A percentile compares a stretch with the other conserved stretches of the same genome.
Conservation (phyloP, 257 asterid species). For the Nicotiana undulata region DNA sequence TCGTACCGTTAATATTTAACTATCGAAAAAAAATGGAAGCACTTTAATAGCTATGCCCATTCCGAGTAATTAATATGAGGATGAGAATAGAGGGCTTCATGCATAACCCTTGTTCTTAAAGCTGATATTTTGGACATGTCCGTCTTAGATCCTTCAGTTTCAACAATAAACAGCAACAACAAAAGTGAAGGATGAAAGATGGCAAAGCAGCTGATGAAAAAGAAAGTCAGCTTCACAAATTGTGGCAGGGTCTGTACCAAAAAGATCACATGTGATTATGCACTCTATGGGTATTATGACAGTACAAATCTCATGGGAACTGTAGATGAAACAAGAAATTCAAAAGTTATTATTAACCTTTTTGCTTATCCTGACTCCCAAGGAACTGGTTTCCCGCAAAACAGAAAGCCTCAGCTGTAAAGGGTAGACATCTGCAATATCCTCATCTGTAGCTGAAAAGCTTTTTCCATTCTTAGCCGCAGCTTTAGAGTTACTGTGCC, state of each 20-base stretch:
- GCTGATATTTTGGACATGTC: background rate
- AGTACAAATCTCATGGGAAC: constrained; percentile 7
- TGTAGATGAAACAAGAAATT: constrained; percentile 7
- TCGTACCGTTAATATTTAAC: background rate
- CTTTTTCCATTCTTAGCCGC: constrained; percentile 47
- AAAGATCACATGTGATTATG: background rate
- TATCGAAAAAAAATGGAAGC: background rate
- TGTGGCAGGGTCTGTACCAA: background rate
- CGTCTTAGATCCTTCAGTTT: background rate
- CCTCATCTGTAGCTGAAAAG: constrained; percentile 60
- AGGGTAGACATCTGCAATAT: constrained; percentile 87
- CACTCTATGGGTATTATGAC: background rate
- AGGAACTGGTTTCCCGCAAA: constrained; percentile 47
- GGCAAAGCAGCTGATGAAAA: background rate
- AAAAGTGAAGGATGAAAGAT: background rate
- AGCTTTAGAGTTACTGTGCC: constrained; percentile 81
- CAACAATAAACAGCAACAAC: background rate
- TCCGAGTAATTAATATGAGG: background rate
- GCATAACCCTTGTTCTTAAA: background rate
- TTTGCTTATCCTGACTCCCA: constrained; percentile 80
- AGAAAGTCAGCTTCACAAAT: background rate
- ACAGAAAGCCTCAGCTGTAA: constrained; percentile 79
- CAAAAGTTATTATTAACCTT: constrained; percentile 43
- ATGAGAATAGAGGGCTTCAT: background rate
- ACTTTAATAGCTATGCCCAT: constrained; percentile 1